Percentiles rank a stretch among this genome's conserved stretches.
Evolutionary conservation across 345 rosid genomes (phyloP).

Genomic region (Eucalyptus globulus): DNA sequence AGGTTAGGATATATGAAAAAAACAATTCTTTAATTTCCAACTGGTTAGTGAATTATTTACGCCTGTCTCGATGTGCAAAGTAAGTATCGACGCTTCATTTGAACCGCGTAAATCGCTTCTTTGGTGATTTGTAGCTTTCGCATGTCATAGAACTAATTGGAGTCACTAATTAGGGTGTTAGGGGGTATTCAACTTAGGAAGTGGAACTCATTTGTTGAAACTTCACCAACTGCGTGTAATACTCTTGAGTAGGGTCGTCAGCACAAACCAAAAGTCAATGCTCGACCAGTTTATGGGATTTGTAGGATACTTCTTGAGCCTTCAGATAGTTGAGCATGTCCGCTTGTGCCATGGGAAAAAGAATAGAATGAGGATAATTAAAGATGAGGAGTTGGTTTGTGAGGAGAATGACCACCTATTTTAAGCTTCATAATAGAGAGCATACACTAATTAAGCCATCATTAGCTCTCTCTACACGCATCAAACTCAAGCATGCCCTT

Average conservation of each 20-base stretch:
- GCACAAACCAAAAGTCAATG: not conserved
- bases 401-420: not conserved
- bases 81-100: too few relatives aligned
- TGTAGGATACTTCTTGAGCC: not conserved
- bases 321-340: not conserved
- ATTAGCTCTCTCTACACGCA: not conserved
- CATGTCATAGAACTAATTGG: too few relatives aligned
- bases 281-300: not conserved
- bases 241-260: not conserved
- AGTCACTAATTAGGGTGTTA: too few relatives aligned
- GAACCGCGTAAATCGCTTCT: too few relatives aligned
- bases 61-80: too few relatives aligned
- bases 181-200: not conserved
- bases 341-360: not conserved
- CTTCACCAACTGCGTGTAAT: not conserved
- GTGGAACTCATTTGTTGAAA: not conserved
- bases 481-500: not conserved
- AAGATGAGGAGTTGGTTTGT: not conserved
- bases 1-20: too few relatives aligned
- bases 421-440: too few relatives aligned
- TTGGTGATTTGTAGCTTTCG: too few relatives aligned
- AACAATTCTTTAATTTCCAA: too few relatives aligned
- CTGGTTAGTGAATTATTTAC: too few relatives aligned
- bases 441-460: too few relatives aligned
- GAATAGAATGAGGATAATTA: not conserved